Evolutionary conservation across 495 filamentous ascomycete genomes (phyloP).

Genomic region (Penicillium bovifimosum): DNA sequence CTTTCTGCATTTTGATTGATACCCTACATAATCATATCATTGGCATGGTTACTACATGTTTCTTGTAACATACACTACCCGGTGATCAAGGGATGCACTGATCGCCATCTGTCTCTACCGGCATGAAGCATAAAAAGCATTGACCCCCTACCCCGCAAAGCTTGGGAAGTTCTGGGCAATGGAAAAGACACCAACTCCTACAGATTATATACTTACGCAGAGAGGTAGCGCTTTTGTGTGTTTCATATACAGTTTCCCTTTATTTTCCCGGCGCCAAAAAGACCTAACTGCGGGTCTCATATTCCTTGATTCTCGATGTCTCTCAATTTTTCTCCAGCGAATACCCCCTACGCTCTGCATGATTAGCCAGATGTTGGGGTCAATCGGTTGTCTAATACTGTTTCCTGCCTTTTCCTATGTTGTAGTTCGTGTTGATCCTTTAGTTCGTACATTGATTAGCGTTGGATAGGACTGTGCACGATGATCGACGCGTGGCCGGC

Average conservation of each 20-base stretch:
- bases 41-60: neutral
- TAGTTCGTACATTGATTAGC: too few species aligned
- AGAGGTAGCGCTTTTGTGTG: neutral
- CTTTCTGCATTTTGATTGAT: slow-evolving; percentile 2
- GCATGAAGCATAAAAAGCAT: slow-evolving; percentile 1
- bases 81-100: neutral
- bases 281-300: neutral
- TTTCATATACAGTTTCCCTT: neutral
- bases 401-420: neutral
- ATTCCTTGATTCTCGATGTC: neutral
- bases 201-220: neutral
- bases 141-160: slow-evolving; percentile 6
- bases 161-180: neutral
- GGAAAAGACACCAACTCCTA: too few species aligned
- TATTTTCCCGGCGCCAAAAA: neutral
- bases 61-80: neutral
- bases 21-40: slow-evolving; percentile 6
- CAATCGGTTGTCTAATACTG: neutral
- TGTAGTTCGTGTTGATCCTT: neutral
- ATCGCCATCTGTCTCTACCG: neutral
- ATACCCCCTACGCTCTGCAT: neutral
- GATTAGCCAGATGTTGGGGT: neutral
- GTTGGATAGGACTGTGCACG: slow-evolving; percentile 10
- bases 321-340: neutral
- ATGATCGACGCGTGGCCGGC: slow-evolving; percentile 9